Conservation (phyloP, 2,329 filamentous ascomycete genomes). For the Verticillium longisporum region DNA sequence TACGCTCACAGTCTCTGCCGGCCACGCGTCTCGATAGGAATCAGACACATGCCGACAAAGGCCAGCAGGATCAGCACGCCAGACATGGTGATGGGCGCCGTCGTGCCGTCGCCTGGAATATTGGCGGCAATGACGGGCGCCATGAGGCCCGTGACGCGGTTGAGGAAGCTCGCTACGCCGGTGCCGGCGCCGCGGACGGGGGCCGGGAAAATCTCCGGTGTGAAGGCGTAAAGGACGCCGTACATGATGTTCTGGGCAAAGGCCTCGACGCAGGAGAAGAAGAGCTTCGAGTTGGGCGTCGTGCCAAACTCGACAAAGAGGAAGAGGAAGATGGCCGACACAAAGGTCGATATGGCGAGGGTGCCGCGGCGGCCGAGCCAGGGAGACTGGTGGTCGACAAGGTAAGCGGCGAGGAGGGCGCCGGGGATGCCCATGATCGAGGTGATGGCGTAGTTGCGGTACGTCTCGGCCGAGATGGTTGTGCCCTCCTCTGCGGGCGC, state of each 20-base stretch:
- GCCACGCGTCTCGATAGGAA: slow-evolving; percentile 58
- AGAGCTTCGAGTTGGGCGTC: slow-evolving; percentile 51
- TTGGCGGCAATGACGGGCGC: slow-evolving; percentile 63
- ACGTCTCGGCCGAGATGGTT: slow-evolving; percentile 44
- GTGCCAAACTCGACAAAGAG: slow-evolving; percentile 56
- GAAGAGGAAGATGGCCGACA: slow-evolving; percentile 64
- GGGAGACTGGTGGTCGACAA: slow-evolving; percentile 58
- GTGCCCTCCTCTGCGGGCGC: slow-evolving; percentile 18
- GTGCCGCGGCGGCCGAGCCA: slow-evolving; percentile 65
- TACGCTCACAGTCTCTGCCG: slow-evolving; percentile 43
- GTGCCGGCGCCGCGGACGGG: slow-evolving; percentile 66
- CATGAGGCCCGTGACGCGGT: slow-evolving; percentile 59
- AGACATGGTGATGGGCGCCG: slow-evolving; percentile 50
- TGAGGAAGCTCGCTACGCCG: slow-evolving; percentile 65
- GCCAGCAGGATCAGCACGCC: slow-evolving; percentile 50
- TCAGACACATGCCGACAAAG: slow-evolving; percentile 51
- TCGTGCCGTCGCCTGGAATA: slow-evolving; percentile 50
- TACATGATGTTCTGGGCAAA: slow-evolving; percentile 75
- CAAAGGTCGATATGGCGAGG: slow-evolving; percentile 58
- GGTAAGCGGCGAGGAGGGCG: slow-evolving; percentile 65
- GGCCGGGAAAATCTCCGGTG: slow-evolving; percentile 69
- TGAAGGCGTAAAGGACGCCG: slow-evolving; percentile 70
- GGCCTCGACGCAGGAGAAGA: slow-evolving; percentile 61
- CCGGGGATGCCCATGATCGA: slow-evolving; percentile 72
- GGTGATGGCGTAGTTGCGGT: slow-evolving; percentile 79